Conservation (phyloP, 441 rosid species). For the Omphalea diandra region DNA sequence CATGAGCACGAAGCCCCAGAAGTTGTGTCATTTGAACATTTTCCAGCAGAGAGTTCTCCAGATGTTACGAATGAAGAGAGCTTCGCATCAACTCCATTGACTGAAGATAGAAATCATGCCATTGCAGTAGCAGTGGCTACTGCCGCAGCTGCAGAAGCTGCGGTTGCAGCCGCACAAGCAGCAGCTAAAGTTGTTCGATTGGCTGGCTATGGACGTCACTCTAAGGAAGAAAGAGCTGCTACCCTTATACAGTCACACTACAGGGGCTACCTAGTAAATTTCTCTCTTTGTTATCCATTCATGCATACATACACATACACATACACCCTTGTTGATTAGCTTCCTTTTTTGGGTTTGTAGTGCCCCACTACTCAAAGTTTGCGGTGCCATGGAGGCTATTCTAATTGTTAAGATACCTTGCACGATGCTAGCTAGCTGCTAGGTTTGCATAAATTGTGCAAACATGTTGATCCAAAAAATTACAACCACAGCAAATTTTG, state of each 20-base stretch:
- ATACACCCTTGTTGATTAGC: not conserved
- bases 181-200: conserved; percentile 92
- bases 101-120: conserved; percentile 69
- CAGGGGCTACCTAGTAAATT: conserved; percentile 86
- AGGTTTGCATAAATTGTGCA: too few species aligned
- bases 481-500: too few species aligned
- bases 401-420: not conserved
- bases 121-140: conserved; percentile 90
- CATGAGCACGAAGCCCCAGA: conserved; percentile 71
- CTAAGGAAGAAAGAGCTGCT: conserved; percentile 84
- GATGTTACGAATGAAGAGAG: conserved; percentile 63
- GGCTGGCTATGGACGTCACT: conserved; percentile 74
- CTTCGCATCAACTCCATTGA: conserved; percentile 40
- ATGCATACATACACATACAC: not conserved
- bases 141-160: conserved; percentile 94
- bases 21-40: conserved; percentile 82
- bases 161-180: conserved; percentile 89
- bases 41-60: conserved; percentile 74
- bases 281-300: not conserved
- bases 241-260: conserved; percentile 75
- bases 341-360: not conserved
- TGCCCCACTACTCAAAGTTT: not conserved
- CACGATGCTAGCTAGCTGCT: too few species aligned
- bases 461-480: too few species aligned
- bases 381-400: conserved; percentile 23